phyloP scores from a whole-genome alignment of 176 grass and related monocot species.

The Phoenix roebelenii region DNA sequence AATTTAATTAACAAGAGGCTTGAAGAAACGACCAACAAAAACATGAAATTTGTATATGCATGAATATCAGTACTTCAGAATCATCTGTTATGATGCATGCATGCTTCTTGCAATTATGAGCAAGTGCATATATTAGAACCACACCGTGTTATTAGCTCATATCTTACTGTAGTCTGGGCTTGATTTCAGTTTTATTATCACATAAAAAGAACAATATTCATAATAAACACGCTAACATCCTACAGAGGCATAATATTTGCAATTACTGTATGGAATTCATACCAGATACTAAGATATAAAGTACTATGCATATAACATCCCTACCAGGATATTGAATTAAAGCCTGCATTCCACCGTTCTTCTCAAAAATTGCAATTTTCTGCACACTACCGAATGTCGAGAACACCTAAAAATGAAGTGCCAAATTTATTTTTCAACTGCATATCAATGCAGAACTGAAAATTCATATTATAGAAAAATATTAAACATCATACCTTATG shows the following conservation, averaged over 20 bases:
- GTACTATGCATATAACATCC: constrained; percentile 3
- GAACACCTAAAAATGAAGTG: constrained; percentile 56
- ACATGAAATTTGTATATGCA: no score
- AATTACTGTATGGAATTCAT: neutral
- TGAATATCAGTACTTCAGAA: no score
- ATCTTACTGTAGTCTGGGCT: no score
- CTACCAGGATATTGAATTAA: constrained; percentile 92
- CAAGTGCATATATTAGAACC: no score
- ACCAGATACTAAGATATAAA: constrained; percentile 5
- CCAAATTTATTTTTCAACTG: neutral
- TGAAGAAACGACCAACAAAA: no score
- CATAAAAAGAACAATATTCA: no score
- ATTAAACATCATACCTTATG: constrained; percentile 55
- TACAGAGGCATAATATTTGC: neutral
- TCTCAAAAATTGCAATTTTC: constrained; percentile 98
- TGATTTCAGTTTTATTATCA: no score
- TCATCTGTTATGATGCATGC: no score
- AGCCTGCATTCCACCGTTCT: constrained; percentile 86
- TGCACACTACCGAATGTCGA: constrained; percentile 81
- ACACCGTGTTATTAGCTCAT: no score
- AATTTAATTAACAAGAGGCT: no score
- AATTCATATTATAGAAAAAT: neutral
- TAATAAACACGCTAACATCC: no score
- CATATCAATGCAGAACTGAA: neutral
- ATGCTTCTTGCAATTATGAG: no score